These are phyloP conservation scores for Hondaea fermentalgiana DNA, from an alignment of 108 stramenopile species.

Conservation along the genomic window DNA sequence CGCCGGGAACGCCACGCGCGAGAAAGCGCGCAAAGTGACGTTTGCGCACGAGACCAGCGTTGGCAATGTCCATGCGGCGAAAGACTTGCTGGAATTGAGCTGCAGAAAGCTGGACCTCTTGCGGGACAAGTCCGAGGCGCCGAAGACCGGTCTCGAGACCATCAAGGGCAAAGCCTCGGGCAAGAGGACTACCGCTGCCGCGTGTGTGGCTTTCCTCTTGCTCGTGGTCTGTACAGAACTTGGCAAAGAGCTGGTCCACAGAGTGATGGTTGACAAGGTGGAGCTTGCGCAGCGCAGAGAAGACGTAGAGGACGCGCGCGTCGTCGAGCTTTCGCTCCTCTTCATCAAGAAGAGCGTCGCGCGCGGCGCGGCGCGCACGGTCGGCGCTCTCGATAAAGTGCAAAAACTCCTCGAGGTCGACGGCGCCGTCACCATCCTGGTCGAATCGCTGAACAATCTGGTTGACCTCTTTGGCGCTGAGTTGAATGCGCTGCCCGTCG, in stretches of 20 bases:
- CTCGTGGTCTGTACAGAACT: neutral
- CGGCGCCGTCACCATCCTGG: neutral
- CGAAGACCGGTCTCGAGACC: neutral
- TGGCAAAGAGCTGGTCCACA: neutral
- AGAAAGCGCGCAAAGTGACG: neutral
- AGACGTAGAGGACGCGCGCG: neutral
- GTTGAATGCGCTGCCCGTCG: neutral
- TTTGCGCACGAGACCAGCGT: neutral
- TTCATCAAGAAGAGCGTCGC: neutral
- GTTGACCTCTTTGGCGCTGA: neutral
- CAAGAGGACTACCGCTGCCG: too few species aligned
- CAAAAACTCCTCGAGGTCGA: neutral
- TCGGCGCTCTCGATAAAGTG: neutral
- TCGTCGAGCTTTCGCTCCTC: slow-evolving; percentile 8
- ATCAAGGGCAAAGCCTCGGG: neutral
- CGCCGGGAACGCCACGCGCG: neutral
- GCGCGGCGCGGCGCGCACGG: neutral
- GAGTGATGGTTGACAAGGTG: neutral
- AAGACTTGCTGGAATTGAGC: neutral
- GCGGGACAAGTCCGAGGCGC: neutral
- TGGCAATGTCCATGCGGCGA: neutral
- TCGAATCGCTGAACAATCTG: neutral
- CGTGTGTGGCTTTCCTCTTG: too few species aligned
- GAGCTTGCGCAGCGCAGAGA: neutral
- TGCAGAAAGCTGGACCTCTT: neutral